These are phyloP conservation scores for Ceratocystis destructans DNA, from an alignment of 2,329 filamentous ascomycete species.

Conservation along the genomic window DNA sequence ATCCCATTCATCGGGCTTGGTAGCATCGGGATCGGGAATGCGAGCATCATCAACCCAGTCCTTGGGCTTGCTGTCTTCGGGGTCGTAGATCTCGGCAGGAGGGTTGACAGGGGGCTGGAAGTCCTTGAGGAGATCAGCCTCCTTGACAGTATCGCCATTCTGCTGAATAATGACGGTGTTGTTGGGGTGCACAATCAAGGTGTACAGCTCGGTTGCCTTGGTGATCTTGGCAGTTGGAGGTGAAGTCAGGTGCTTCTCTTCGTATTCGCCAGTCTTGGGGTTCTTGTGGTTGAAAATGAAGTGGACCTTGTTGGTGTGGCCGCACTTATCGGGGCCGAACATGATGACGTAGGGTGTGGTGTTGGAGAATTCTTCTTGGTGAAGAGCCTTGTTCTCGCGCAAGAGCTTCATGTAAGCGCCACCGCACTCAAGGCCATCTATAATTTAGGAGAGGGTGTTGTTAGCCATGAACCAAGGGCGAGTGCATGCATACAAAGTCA, in stretches of 20 bases:
- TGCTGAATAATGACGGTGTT: constrained; percentile 89
- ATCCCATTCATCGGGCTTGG: constrained; percentile 97
- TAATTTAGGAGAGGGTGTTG: neutral
- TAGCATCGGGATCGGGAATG: constrained; percentile 83
- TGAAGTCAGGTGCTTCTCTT: constrained; percentile 93
- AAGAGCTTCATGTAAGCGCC: constrained; percentile 99
- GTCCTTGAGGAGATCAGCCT: constrained; percentile 84
- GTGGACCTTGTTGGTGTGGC: constrained; percentile 93
- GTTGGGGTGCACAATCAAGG: constrained; percentile 88
- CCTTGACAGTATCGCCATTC: constrained; percentile 77
- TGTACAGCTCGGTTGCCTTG: constrained; percentile 93
- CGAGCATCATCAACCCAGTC: constrained; percentile 91
- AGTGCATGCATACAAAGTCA: neutral
- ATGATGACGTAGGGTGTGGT: constrained; percentile 97
- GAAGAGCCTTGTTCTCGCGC: constrained; percentile 90
- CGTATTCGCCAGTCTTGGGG: constrained; percentile 98
- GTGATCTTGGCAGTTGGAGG: constrained; percentile 75
- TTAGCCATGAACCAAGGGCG: neutral
- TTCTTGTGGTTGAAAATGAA: constrained; percentile 99
- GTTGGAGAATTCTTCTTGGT: constrained; percentile 96
- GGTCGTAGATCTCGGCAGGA: constrained; percentile 82
- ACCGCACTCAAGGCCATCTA: constrained; percentile 91
- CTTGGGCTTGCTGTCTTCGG: constrained; percentile 83
- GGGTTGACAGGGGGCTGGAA: constrained; percentile 93
- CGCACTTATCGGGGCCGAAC: constrained; percentile 99